phyloP scores from a whole-genome alignment of 345 rosid species.

The Carallia brachiata region DNA sequence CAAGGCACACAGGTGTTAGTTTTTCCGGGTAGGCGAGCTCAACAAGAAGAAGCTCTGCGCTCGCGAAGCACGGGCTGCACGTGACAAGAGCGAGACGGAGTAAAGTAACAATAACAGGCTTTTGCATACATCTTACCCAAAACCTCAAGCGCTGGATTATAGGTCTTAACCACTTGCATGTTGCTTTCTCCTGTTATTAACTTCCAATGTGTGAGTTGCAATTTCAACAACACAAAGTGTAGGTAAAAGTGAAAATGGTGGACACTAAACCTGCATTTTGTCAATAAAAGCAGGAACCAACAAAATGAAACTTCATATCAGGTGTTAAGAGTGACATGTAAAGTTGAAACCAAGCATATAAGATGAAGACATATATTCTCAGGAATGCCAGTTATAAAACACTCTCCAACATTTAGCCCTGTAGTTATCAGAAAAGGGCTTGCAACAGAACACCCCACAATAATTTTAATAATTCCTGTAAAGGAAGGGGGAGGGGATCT shows the following conservation, averaged over 20 bases:
- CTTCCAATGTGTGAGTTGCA: too few species aligned
- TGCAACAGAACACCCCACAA: neutral
- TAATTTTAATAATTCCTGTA: neutral
- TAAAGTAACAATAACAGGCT: too few species aligned
- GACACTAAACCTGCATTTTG: neutral
- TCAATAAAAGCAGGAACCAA: neutral
- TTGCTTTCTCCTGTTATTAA: too few species aligned
- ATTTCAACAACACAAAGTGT: neutral
- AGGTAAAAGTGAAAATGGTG: constrained; percentile 5
- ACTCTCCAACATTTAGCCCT: neutral
- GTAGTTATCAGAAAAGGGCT: neutral
- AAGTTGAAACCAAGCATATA: constrained; percentile 17
- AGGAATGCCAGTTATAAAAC: neutral
- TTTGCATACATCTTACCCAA: too few species aligned
- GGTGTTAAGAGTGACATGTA: constrained; percentile 8
- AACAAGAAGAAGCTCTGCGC: too few species aligned
- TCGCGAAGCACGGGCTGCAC: too few species aligned
- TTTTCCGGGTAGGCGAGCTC: too few species aligned
- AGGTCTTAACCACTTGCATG: too few species aligned
- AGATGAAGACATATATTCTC: constrained; percentile 13
- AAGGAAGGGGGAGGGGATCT: neutral
- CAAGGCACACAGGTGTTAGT: neutral
- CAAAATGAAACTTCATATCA: neutral
- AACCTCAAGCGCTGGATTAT: too few species aligned
- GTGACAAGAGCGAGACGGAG: too few species aligned